phyloP scores from a whole-genome alignment of 192 early-diverging fungal species.

The Rhizoclosmatium globosum region DNA sequence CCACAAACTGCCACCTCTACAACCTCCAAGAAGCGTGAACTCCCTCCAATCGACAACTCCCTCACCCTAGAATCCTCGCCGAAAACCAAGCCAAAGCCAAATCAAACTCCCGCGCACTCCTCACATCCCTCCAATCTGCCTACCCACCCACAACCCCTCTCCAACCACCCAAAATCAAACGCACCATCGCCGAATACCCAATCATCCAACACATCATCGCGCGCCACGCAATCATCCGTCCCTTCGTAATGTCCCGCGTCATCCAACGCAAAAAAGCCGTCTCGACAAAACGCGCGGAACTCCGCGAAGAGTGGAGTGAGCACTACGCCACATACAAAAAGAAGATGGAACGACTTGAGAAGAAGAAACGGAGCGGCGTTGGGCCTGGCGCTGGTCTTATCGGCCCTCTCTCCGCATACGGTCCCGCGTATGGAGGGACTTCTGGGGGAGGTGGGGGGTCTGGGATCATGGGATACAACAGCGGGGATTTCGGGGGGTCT shows the following conservation, averaged over 20 bases:
- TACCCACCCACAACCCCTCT: background rate
- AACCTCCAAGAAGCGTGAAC: background rate
- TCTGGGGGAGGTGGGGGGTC: background rate
- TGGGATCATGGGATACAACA: background rate
- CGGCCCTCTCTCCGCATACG: too few species aligned
- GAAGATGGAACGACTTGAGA: slow-evolving; percentile 29
- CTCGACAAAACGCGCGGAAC: slow-evolving; percentile 19
- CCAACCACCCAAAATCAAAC: background rate
- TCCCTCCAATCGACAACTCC: background rate
- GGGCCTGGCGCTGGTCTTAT: background rate
- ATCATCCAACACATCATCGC: slow-evolving; percentile 7
- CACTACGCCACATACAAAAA: slow-evolving; percentile 33
- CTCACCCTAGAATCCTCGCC: background rate
- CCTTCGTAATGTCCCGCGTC: slow-evolving; percentile 15
- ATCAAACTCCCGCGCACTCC: background rate
- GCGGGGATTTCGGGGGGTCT: background rate
- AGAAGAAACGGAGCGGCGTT: slow-evolving; percentile 9
- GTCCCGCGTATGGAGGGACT: background rate
- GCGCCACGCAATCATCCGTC: slow-evolving; percentile 6
- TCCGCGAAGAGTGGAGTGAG: slow-evolving; percentile 39
- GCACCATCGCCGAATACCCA: slow-evolving; percentile 32
- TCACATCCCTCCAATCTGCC: background rate
- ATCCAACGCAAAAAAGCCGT: slow-evolving; percentile 5
- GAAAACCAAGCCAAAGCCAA: slow-evolving; percentile 28
- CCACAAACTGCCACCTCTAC: background rate